Percentiles rank a stretch among this genome's conserved stretches.
These are phyloP conservation scores for Fusarium sacchari DNA, from an alignment of 2,329 filamentous ascomycete species.

Conservation along the genomic window DNA sequence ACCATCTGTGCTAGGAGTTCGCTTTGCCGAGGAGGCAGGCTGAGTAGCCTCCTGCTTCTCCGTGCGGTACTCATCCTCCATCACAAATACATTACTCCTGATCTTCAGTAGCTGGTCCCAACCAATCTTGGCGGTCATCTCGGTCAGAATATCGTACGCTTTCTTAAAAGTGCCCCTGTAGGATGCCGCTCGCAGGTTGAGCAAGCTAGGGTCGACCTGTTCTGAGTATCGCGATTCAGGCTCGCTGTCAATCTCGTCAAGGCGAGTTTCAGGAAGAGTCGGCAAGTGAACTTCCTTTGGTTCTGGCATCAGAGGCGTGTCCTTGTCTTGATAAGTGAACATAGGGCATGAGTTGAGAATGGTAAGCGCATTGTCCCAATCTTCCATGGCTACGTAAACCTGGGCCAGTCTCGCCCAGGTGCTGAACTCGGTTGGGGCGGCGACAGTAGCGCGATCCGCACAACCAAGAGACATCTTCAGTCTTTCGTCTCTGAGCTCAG, in stretches of 20 bases:
- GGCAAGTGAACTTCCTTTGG: constrained; percentile 89
- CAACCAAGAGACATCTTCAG: constrained; percentile 89
- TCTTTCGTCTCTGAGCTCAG: constrained; percentile 70
- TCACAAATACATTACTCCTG: constrained; percentile 96
- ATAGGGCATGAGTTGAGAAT: constrained; percentile 99
- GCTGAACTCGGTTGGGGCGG: constrained; percentile 94
- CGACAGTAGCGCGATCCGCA: constrained; percentile 92
- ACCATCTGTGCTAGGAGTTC: constrained; percentile 82
- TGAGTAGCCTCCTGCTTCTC: constrained; percentile 76
- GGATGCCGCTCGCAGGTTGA: constrained; percentile 85
- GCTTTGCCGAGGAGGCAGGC: constrained; percentile 60
- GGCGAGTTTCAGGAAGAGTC: constrained; percentile 84
- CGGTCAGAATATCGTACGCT: constrained; percentile 92
- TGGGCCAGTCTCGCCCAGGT: constrained; percentile 96
- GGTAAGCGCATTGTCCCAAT: constrained; percentile 94
- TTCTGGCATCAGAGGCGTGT: constrained; percentile 93
- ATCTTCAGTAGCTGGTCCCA: constrained; percentile 97
- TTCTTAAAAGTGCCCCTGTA: constrained; percentile 97
- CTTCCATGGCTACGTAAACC: constrained; percentile 92
- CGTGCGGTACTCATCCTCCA: constrained; percentile 97
- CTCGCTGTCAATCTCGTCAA: constrained; percentile 97
- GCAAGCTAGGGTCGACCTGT: constrained; percentile 85
- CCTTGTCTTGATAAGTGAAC: constrained; percentile 99
- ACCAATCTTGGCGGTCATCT: constrained; percentile 95
- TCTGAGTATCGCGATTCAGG: constrained; percentile 83